phyloP scores from a whole-genome alignment of 345 rosid species.

The Adansonia digitata region DNA sequence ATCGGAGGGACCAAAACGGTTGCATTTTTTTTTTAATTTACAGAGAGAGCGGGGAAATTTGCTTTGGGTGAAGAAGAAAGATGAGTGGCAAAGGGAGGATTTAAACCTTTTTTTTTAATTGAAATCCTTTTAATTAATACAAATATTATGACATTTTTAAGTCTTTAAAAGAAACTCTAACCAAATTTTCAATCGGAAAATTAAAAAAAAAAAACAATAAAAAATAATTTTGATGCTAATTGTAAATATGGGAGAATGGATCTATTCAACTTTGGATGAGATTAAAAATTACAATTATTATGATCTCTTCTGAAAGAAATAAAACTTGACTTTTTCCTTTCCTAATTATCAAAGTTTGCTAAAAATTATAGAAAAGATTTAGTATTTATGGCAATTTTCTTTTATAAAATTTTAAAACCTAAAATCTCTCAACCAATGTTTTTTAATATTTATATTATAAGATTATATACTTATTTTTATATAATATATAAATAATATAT shows the following conservation, averaged over 20 bases:
- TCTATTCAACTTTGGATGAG: not conserved
- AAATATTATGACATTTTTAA: not conserved
- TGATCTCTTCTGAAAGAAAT: no score
- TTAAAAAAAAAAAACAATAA: not conserved
- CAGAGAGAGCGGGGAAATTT: not conserved
- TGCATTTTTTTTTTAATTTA: not conserved
- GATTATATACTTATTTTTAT: no score
- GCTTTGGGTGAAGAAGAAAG: not conserved
- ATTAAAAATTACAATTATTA: no score
- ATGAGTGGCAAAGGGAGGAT: not conserved
- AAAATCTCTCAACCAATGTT: no score
- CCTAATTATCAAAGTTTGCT: not conserved
- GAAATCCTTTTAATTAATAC: not conserved
- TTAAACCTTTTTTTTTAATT: not conserved
- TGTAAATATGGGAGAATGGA: no score
- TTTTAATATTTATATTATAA: no score
- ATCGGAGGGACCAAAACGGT: slow-evolving; percentile 10
- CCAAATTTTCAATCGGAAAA: not conserved
- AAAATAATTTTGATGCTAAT: not conserved
- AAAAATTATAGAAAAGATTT: no score
- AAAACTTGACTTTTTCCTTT: not conserved
- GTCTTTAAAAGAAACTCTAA: not conserved
- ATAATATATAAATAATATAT: no score
- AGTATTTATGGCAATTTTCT: no score
- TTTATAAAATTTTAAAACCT: no score